Percentiles rank a stretch among this genome's conserved stretches.
Evolutionary conservation across 2,329 filamentous ascomycete genomes (phyloP).

Genomic region (Didymella sp.): DNA sequence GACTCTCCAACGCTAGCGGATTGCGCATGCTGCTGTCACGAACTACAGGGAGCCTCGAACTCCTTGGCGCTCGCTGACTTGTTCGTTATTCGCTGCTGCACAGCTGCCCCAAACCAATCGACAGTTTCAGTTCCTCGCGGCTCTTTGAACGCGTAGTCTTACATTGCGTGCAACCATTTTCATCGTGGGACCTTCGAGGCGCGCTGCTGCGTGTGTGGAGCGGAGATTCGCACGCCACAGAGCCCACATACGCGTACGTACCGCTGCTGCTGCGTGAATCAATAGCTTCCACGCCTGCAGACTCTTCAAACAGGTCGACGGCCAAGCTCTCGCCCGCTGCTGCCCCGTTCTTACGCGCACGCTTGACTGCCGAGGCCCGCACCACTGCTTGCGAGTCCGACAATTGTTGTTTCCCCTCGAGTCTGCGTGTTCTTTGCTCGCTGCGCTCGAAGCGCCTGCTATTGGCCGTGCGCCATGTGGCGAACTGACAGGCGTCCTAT

Average conservation of each 20-base stretch:
- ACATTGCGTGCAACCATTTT: constrained; percentile 9
- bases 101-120: background rate
- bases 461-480: constrained; percentile 17
- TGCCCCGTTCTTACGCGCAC: constrained; percentile 10
- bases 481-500: constrained; percentile 10
- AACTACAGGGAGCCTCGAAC: constrained; percentile 11
- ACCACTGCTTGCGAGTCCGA: constrained; percentile 7
- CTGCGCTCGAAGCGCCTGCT: background rate
- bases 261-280: constrained; percentile 12
- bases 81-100: background rate
- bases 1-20: constrained; percentile 14
- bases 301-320: constrained; percentile 12
- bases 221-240: constrained; percentile 15
- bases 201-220: constrained; percentile 9
- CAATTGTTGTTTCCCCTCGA: background rate
- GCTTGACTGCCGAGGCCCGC: background rate
- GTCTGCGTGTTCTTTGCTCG: constrained; percentile 1
- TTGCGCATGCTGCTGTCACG: constrained; percentile 18
- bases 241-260: constrained; percentile 19
- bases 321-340: constrained; percentile 7
- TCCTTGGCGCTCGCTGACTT: background rate
- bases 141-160: constrained; percentile 1
- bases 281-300: constrained; percentile 13
- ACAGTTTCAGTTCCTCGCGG: constrained; percentile 2
- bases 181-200: background rate